Percentiles rank a stretch among this genome's conserved stretches.
Conservation (phyloP, 2,329 filamentous ascomycete genomes). For the Beauveria brongniartii region DNA sequence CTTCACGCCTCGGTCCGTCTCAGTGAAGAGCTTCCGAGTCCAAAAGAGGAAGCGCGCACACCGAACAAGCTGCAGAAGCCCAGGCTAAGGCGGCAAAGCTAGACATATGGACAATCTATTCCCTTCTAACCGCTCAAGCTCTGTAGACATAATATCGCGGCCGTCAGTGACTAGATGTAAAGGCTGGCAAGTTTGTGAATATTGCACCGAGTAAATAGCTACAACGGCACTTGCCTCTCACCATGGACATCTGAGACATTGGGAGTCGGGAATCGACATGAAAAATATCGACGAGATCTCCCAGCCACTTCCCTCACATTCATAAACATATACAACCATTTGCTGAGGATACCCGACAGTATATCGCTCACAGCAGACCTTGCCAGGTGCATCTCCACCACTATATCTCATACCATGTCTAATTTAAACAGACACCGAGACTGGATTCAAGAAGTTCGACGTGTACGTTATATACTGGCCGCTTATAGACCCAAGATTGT, state of each 20-base stretch:
- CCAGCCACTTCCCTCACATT: not conserved
- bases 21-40: not conserved
- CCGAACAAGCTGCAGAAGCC: constrained; percentile 8
- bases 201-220: not conserved
- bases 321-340: not conserved
- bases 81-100: not conserved
- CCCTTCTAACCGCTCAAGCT: not conserved
- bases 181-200: not conserved
- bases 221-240: not conserved
- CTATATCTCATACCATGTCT: constrained; percentile 12
- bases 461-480: constrained; percentile 63
- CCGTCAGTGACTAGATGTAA: not conserved
- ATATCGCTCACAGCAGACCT: not conserved
- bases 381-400: not conserved
- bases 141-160: not conserved
- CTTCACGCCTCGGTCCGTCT: not conserved
- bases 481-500: constrained; percentile 53
- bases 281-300: not conserved
- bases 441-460: constrained; percentile 57
- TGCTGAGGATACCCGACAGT: not conserved
- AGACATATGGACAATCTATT: not conserved
- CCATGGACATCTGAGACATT: not conserved
- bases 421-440: constrained; percentile 44
- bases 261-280: not conserved
- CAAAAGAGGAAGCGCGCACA: not conserved